Evolutionary conservation across 495 filamentous ascomycete species (phyloP).

Genomic region (Oidiodendron maius): DNA sequence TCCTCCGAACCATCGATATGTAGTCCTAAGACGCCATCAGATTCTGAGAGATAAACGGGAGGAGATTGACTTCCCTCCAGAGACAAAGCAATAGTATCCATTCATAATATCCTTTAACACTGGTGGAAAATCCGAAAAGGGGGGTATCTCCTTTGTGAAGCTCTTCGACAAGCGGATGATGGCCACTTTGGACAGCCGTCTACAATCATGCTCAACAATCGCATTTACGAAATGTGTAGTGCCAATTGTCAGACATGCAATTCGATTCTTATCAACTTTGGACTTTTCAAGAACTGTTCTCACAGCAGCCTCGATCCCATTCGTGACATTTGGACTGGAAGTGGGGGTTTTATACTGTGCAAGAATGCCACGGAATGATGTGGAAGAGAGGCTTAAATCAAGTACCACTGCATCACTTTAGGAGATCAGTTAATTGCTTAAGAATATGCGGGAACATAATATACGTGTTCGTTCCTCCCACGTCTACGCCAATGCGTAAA

Average conservation of each 20-base stretch:
- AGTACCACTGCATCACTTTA: conserved; percentile 11
- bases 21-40: conserved; percentile 31
- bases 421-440: not conserved
- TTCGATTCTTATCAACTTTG: conserved; percentile 21
- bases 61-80: conserved; percentile 25
- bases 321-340: conserved; percentile 33
- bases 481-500: conserved; percentile 11
- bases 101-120: conserved; percentile 40
- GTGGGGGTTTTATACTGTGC: conserved; percentile 20
- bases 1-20: conserved; percentile 41
- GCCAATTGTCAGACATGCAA: conserved; percentile 38
- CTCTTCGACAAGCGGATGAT: conserved; percentile 48
- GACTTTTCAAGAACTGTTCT: conserved; percentile 26
- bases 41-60: not conserved
- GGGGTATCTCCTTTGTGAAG: conserved; percentile 49
- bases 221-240: conserved; percentile 63
- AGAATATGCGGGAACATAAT: not conserved
- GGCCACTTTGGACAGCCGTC: conserved; percentile 45
- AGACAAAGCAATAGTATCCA: conserved; percentile 38
- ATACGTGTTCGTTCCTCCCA: conserved; percentile 15
- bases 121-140: conserved; percentile 41
- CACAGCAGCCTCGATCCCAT: conserved; percentile 34
- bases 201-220: conserved; percentile 48
- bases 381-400: not conserved
- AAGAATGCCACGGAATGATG: conserved; percentile 16